A percentile compares a stretch with the other conserved stretches of the same genome.
These are phyloP conservation scores for Aspergillus diversus DNA, from an alignment of 495 filamentous ascomycete species.

Conservation along the genomic window DNA sequence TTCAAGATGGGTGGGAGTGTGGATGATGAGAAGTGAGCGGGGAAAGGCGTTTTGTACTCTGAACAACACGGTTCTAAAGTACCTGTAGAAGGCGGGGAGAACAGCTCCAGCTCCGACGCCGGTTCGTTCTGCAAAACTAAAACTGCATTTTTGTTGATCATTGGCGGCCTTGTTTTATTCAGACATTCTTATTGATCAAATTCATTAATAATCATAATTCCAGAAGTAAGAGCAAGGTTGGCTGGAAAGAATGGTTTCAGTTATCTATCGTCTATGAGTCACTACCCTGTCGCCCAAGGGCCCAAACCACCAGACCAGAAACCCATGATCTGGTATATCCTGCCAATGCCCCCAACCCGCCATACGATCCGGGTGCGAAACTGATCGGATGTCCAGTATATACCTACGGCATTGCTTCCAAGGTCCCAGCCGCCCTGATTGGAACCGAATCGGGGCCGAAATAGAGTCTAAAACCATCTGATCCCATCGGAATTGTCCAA, in stretches of 20 bases:
- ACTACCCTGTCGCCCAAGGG: neutral
- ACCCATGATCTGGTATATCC: neutral
- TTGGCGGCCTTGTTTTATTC: neutral
- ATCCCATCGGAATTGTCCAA: conserved; percentile 6
- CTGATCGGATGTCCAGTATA: neutral
- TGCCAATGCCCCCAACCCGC: neutral
- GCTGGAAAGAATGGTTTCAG: neutral
- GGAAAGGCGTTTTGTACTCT: too few species aligned
- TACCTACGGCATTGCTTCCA: conserved; percentile 5
- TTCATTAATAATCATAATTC: neutral
- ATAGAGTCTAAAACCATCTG: neutral
- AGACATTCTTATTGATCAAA: neutral
- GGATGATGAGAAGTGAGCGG: neutral
- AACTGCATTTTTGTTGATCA: neutral
- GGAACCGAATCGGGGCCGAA: neutral
- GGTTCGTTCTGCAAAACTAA: neutral
- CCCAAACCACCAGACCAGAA: conserved; percentile 4
- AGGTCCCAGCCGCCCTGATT: neutral
- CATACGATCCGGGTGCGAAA: neutral
- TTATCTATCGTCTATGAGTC: conserved; percentile 5
- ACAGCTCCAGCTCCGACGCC: conserved; percentile 5
- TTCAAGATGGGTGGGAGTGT: neutral
- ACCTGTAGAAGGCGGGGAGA: neutral
- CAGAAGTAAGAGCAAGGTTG: neutral
- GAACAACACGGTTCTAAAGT: too few species aligned